A percentile compares a stretch with the other conserved stretches of the same genome.
Evolutionary conservation across 305 asterid genomes (phyloP).

Genomic region (Fraxinus sp.): DNA sequence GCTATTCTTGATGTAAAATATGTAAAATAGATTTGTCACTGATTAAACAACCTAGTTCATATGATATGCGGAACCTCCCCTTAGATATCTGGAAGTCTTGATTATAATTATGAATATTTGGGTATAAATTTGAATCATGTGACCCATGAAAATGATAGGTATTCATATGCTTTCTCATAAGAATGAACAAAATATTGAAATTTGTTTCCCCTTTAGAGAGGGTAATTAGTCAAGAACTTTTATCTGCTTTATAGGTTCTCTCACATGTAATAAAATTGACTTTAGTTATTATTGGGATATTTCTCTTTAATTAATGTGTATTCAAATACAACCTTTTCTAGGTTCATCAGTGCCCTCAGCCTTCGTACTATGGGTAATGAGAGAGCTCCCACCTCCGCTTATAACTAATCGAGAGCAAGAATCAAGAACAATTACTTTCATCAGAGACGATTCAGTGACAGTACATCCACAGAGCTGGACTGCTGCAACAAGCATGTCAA

Average conservation of each 20-base stretch:
- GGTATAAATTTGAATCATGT: not conserved
- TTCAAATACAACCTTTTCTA: slow-evolving; percentile 24
- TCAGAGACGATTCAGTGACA: slow-evolving; percentile 53
- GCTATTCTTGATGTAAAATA: not conserved
- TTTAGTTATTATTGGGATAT: not conserved
- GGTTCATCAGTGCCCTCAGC: slow-evolving; percentile 93
- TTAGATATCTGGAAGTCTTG: not conserved
- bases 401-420: slow-evolving; percentile 45
- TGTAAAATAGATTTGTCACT: not conserved
- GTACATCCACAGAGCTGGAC: slow-evolving; percentile 56
- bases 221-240: not conserved
- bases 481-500: slow-evolving; percentile 53
- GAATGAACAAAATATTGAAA: not conserved
- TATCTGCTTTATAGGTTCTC: not conserved
- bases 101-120: not conserved
- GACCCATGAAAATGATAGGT: not conserved
- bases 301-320: not conserved
- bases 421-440: slow-evolving; percentile 62
- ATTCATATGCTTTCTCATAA: not conserved
- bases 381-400: slow-evolving; percentile 72
- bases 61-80: not conserved
- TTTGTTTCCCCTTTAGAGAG: not conserved
- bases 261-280: not conserved
- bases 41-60: not conserved
- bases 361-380: slow-evolving; percentile 78